Percentiles rank a stretch among this genome's conserved stretches.
phyloP scores from a whole-genome alignment of 331 rosid genomes.

The Pyracantha coccinea region DNA sequence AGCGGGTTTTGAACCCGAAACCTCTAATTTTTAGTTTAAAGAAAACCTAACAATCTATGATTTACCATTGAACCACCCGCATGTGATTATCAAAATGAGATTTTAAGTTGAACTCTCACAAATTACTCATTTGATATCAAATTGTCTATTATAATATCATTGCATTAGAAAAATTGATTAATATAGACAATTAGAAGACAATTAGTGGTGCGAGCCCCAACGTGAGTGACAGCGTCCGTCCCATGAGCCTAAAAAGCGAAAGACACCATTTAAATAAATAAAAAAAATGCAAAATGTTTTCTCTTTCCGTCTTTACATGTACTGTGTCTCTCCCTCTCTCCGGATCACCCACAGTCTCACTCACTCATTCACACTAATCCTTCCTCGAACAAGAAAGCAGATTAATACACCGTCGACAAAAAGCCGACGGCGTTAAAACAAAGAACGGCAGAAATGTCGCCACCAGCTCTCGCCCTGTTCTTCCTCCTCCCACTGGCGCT shows the following conservation, averaged over 20 bases:
- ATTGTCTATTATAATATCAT: too few species aligned
- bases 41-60: too few species aligned
- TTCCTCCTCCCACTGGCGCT: conserved; percentile 22
- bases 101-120: too few species aligned
- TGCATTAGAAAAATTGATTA: too few species aligned
- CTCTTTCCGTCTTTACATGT: background rate
- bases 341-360: background rate
- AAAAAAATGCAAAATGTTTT: background rate
- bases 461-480: conserved; percentile 2
- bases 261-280: background rate
- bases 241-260: background rate
- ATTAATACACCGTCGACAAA: background rate
- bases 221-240: background rate
- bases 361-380: background rate
- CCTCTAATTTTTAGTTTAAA: too few species aligned
- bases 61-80: too few species aligned
- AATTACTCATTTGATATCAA: too few species aligned
- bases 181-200: too few species aligned
- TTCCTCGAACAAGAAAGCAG: background rate
- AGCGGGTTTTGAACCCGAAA: accelerated
- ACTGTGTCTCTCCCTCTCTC: background rate
- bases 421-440: background rate
- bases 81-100: too few species aligned
- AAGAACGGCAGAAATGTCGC: conserved; percentile 21
- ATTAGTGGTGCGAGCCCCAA: background rate